These are phyloP conservation scores for Rhododendron ferrugineum DNA, from an alignment of 148 eudicot species.

Conservation along the genomic window DNA sequence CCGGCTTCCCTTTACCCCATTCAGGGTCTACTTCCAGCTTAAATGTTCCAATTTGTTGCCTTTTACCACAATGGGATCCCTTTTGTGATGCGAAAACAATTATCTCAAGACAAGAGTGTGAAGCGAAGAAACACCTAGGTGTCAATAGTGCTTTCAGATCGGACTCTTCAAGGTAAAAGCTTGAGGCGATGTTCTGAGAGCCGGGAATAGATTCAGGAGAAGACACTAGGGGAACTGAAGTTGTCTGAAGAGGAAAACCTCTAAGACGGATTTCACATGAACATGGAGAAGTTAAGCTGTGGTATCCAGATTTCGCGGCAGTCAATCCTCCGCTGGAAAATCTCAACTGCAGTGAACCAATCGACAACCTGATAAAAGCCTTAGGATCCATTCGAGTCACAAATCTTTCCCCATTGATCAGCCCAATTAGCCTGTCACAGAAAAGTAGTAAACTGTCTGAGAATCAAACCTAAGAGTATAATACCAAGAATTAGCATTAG, in stretches of 20 bases:
- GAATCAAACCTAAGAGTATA: background rate
- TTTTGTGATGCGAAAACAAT: constrained; percentile 39
- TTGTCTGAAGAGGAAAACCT: constrained; percentile 52
- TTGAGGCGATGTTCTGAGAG: constrained; percentile 34
- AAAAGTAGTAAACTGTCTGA: background rate
- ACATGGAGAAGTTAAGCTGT: constrained; percentile 32
- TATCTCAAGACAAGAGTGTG: constrained; percentile 45
- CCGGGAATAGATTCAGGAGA: constrained; percentile 38
- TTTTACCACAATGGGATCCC: constrained; percentile 42
- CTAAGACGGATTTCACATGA: constrained; percentile 55
- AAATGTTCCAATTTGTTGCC: constrained; percentile 51
- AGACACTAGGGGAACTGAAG: constrained; percentile 38
- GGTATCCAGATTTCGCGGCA: constrained; percentile 23
- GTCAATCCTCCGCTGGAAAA: constrained; percentile 21
- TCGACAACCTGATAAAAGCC: constrained; percentile 48
- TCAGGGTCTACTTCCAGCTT: constrained; percentile 46
- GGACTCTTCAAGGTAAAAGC: constrained; percentile 54
- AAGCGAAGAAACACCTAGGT: constrained; percentile 39
- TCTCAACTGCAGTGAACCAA: constrained; percentile 42
- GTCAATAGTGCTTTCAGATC: constrained; percentile 41
- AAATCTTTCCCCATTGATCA: constrained; percentile 27
- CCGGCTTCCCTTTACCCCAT: constrained; percentile 50
- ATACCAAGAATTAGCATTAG: constrained; percentile 6
- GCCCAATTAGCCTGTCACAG: constrained; percentile 10
- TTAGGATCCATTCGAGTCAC: constrained; percentile 58